Evolutionary conservation across 2,329 filamentous ascomycete species (phyloP), one percentile per base, ranked within the genome.

Genomic region (Ascochyta fabae): DNA sequence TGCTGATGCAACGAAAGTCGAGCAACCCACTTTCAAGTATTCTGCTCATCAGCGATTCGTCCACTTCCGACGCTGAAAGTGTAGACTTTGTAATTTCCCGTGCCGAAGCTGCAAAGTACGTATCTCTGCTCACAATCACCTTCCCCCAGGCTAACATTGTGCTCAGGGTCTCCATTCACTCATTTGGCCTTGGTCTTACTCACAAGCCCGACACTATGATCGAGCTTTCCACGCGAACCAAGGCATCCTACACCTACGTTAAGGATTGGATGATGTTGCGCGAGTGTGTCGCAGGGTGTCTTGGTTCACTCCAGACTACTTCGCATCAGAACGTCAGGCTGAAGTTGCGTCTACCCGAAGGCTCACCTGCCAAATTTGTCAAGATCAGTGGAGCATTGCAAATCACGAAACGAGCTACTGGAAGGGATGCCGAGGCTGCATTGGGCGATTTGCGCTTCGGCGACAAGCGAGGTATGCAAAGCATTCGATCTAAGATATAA

Each of bases 231-330:
- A 95, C 91, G 6, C 86, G 92, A 58, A 99, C 95, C 3, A 99
- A 98, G 79, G 95, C 93, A 4, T 96, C 92, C 1, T 99, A 98
- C 72, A 96, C 92, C 1, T 99, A 98, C 69, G 93, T 99, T 65
- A 99, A 98, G 78, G 95, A 99, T 75, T 99, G 95, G 95, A 98
- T 98, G 94, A 99, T 98, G 94, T 84, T 99, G 33, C 89, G 95
- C 26, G 95, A 99, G 75, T 98, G 95, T 74, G 84, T 97, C 40
- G 95, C 93, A 23, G 95, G 95, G 39, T 98, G 94, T 69, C 81
- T 99, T 26, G 95, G 95, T 42, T 88, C 92, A 13, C 84, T 98
- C 72, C 95, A 99, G 76, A 92, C 91, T 2, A 88, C 92, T 26
- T 98, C 95, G n/a, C 95, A 99, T 74, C 95, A 98, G 74, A 98